A percentile compares a stretch with the other conserved stretches of the same genome.
phyloP scores from a whole-genome alignment of 768 basidiomycete species.

The Psilocybe cyanescens region DNA sequence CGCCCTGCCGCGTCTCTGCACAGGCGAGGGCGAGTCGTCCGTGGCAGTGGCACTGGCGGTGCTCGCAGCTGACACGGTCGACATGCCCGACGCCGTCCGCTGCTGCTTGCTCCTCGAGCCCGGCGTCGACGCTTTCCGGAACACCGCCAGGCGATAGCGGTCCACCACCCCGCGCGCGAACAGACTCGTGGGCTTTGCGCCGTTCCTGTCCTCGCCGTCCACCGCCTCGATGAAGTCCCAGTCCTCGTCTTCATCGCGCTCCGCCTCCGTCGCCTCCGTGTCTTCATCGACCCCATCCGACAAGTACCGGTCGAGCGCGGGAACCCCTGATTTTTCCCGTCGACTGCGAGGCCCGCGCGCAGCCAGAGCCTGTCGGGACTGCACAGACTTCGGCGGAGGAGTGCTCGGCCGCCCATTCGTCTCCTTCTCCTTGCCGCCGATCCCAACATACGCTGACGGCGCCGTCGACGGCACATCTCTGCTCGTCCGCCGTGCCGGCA shows the following conservation, averaged over 20 bases:
- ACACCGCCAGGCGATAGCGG: conserved; percentile 82
- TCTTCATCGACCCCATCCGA: conserved; percentile 59
- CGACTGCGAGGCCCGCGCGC: conserved; percentile 41
- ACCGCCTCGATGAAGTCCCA: conserved; percentile 90
- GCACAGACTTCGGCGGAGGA: conserved; percentile 28
- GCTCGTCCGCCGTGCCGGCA: conserved; percentile 13
- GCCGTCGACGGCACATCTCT: conserved; percentile 9
- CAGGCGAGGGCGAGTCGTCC: conserved; percentile 52
- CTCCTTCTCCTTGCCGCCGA: conserved; percentile 27
- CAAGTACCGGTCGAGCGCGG: conserved; percentile 76
- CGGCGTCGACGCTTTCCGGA: conserved; percentile 80
- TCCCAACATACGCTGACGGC: conserved; percentile 5
- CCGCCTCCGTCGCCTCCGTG: conserved; percentile 40
- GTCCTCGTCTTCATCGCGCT: conserved; percentile 76
- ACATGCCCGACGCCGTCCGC: conserved; percentile 62
- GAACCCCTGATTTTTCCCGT: conserved; percentile 83
- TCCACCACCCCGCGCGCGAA: conserved; percentile 94
- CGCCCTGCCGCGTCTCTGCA: conserved; percentile 69
- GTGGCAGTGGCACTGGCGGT: conserved; percentile 46
- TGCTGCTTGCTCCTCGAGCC: conserved; percentile 23
- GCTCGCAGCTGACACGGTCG: conserved; percentile 45
- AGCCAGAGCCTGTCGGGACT: conserved; percentile 27
- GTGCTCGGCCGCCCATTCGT: conserved; percentile 13
- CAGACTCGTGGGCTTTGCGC: conserved; percentile 76
- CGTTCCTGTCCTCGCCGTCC: conserved; percentile 84